Base-by-base conservation (phyloP, 164 flowering plant species). In the Umbilicus rupestris region DNA sequence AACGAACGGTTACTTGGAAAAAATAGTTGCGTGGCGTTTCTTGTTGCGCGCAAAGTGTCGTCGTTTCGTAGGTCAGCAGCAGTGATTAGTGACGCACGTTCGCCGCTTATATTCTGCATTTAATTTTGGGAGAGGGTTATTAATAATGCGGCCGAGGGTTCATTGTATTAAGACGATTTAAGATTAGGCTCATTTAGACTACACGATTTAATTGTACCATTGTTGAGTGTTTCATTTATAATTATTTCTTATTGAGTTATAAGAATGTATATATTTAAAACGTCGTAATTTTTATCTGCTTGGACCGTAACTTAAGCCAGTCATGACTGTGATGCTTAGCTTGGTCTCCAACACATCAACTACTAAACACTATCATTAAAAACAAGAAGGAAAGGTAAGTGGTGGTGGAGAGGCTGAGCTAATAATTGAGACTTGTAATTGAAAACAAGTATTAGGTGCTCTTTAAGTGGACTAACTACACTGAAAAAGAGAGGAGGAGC, bases 391-490 rank as follows among this genome's bases (percentile, higher is more conserved):
- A 41, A 14, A 6, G 44, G 16, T 41, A 9, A 14, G 44, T 41
- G 10, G 16, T 41, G 44, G 44, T 41, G 44, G 44, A 41, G 44
- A 41, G 44, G 44, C 44, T 41, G 44, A 41, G 44, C 44, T 41
- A 41, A 41, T 41, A 24, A 24, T 52, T 52, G 58, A 52, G 58
- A 52, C 14, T 52, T 22, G 58, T 52, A 52, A 52, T 52, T 52
- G 58, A 52, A 52, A 26, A 55, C 60, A 26, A 55, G 14, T 55
- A 55, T 55, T 55, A 55, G 60, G 33, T 28, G 60, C 60, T 55
- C 60, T 55, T 55, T 55, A 55, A 55, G 60, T 28, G 60, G 60
- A 55, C 60, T 55, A 55, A 55, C 60, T 55, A 55, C 60, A 55
- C 33, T 28, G 24, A 55, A 14, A 55, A 55, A 55, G 58, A 24